These are phyloP conservation scores for Salix caprea DNA, from an alignment of 345 rosid genomes.

Conservation along the genomic window DNA sequence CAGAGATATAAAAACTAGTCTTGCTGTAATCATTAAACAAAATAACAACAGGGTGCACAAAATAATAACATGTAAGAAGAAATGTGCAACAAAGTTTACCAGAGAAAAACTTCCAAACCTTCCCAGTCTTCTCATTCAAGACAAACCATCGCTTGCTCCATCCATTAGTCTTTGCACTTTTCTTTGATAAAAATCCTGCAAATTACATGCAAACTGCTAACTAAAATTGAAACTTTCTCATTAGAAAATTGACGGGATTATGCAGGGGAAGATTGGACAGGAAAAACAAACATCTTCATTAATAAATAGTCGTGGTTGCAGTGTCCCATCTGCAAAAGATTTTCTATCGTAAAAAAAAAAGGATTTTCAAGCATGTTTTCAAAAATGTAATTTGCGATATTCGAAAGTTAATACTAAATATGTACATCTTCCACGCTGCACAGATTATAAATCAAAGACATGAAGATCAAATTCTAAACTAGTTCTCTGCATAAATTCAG, in stretches of 20 bases:
- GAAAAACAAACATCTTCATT: background rate
- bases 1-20: background rate
- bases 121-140: slow-evolving; percentile 89
- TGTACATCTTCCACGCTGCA: background rate
- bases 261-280: too few species aligned
- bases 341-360: background rate
- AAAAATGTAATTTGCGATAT: background rate
- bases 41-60: background rate
- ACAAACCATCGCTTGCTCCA: slow-evolving; percentile 98
- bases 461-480: background rate
- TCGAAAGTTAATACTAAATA: background rate
- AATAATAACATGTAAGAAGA: background rate
- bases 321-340: background rate
- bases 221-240: background rate
- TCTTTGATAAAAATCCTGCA: slow-evolving; percentile 87
- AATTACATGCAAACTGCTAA: slow-evolving; percentile 3
- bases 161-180: slow-evolving; percentile 83
- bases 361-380: background rate
- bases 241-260: too few species aligned
- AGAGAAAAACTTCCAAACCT: slow-evolving; percentile 37
- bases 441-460: background rate
- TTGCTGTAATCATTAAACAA: background rate
- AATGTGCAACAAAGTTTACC: background rate
- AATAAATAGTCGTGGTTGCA: background rate
- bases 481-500: background rate